Percentiles rank a stretch among this genome's conserved stretches.
These are phyloP conservation scores for Neofusicoccum parvum DNA, from an alignment of 2,329 filamentous ascomycete species.

Conservation along the genomic window DNA sequence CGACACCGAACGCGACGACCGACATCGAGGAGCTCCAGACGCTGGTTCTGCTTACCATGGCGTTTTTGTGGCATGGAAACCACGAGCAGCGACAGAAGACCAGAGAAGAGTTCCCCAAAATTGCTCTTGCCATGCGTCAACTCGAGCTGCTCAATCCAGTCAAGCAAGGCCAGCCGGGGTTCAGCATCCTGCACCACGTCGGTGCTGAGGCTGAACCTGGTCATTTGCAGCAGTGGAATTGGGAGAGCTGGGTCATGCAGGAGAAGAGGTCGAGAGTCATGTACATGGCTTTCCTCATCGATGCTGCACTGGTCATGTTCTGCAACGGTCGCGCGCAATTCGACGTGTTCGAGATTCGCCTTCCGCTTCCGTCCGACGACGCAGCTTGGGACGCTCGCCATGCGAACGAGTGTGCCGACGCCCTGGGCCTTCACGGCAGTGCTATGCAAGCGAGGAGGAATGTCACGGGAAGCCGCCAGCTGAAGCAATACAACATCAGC, in stretches of 20 bases:
- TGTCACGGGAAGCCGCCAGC: slow-evolving; percentile 62
- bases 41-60: slow-evolving; percentile 61
- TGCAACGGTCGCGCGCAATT: slow-evolving; percentile 70
- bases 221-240: slow-evolving; percentile 57
- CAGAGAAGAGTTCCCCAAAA: slow-evolving; percentile 59
- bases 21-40: slow-evolving; percentile 69
- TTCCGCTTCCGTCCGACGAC: slow-evolving; percentile 73
- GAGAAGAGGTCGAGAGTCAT: slow-evolving; percentile 68
- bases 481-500: slow-evolving; percentile 66
- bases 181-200: slow-evolving; percentile 64
- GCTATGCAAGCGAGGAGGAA: slow-evolving; percentile 60
- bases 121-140: slow-evolving; percentile 61
- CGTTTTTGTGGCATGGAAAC: slow-evolving; percentile 72
- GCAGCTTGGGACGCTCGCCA: slow-evolving; percentile 71
- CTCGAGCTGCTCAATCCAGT: slow-evolving; percentile 60
- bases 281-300: slow-evolving; percentile 66
- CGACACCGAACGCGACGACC: slow-evolving; percentile 39
- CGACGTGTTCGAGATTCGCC: slow-evolving; percentile 63
- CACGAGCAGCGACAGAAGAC: slow-evolving; percentile 65
- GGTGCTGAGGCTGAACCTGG: slow-evolving; percentile 36
- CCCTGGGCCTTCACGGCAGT: slow-evolving; percentile 64
- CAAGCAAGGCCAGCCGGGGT: slow-evolving; percentile 48
- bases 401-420: slow-evolving; percentile 62
- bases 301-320: slow-evolving; percentile 68
- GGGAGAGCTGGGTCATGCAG: slow-evolving; percentile 69